Base-by-base conservation (phyloP, 2,329 filamentous ascomycete genomes). In the Talaromyces amestolkiae region DNA sequence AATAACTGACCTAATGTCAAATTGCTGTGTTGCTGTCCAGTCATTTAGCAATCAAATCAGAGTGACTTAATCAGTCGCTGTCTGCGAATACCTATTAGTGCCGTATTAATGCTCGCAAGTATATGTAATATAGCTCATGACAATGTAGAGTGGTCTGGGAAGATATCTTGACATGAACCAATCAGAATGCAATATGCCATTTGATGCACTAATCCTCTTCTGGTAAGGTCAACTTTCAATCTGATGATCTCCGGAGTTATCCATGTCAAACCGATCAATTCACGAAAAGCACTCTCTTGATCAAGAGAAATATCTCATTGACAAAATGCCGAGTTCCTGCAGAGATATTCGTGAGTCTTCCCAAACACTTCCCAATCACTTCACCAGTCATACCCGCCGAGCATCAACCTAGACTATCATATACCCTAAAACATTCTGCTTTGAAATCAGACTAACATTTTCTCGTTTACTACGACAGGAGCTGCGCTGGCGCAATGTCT, bases 401-500 rank as follows among this genome's bases (percentile, higher is more conserved):
- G 17, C 9, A 37, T 43, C 11, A 27, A 39, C 31, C 3, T 17
- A 27, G 27, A 24, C 37, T 17, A 13, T 31, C 27, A 31, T 51
- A 17, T 49, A 9, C 1, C 10, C 31, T 19, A 56, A 37, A 37
- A 15, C 58, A 51, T 63, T 56, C 63, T 64, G 58, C 33, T 58
- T 43, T 37, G 58, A 47, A 61, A 68, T 64, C 58, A 67, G 31
- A 24, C 61, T 63, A 53, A 39, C 54, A 39, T 49, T 41, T 47
- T 59, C 15, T 24, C 19, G n/a, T 15, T 9, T 31, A 15, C 56
- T 15, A 7, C 24, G 60, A 68, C 77, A 98, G 94, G 94, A 80
- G 89, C 91, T 68, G 95, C 95, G 22, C 87, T 99, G 74, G 95
- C 95, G 68, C 85, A 92, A 83, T 99, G 95, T 82, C 92, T 99